These are phyloP conservation scores for Plectranthus barbatus DNA, from an alignment of 257 asterid species.

Conservation along the genomic window DNA sequence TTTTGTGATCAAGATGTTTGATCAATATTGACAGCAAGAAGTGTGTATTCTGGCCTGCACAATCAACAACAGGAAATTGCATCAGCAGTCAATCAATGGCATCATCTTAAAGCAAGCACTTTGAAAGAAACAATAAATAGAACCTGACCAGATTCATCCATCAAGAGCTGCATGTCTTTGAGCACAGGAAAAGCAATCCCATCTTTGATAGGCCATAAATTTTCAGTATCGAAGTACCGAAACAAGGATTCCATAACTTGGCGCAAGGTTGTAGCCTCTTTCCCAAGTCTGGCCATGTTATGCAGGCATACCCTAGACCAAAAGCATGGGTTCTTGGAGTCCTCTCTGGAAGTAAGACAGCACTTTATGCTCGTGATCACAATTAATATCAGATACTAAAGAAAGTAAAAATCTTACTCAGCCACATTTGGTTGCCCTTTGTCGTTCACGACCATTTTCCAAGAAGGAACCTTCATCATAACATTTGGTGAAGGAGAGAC, in stretches of 20 bases:
- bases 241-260: constrained; percentile 88
- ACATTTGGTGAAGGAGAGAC: constrained; percentile 41
- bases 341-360: constrained; percentile 45
- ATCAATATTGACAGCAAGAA: constrained; percentile 72
- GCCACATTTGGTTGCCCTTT: constrained; percentile 69
- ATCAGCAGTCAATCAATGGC: neutral
- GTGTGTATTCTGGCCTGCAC: constrained; percentile 84
- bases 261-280: constrained; percentile 91
- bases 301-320: constrained; percentile 87
- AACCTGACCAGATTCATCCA: constrained; percentile 71
- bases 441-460: constrained; percentile 58
- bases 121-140: neutral
- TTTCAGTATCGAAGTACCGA: constrained; percentile 73
- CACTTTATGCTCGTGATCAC: neutral
- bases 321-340: constrained; percentile 59
- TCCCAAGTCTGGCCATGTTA: constrained; percentile 88
- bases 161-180: constrained; percentile 76
- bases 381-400: neutral
- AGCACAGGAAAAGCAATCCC: constrained; percentile 87
- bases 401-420: constrained; percentile 39
- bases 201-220: constrained; percentile 55
- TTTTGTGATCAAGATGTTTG: constrained; percentile 93
- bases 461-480: constrained; percentile 46
- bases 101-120: neutral
- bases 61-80: constrained; percentile 1